Evolutionary conservation across 2,329 filamentous ascomycete species (phyloP), one percentile per base, ranked within the genome.

Genomic region (Mycocentrospora acerina): DNA sequence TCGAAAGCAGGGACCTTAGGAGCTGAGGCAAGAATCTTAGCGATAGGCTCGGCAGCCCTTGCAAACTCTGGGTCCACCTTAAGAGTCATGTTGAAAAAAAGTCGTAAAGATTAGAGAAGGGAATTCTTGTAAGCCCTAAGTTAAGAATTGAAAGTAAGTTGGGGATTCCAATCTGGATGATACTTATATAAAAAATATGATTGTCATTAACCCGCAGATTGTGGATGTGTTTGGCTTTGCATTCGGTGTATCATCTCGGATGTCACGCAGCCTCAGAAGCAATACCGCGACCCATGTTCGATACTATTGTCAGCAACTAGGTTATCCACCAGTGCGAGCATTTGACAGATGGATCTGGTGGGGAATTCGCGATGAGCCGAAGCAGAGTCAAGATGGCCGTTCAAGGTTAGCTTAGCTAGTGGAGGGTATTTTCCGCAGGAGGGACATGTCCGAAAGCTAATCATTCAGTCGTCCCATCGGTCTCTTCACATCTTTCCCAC

Each of bases 41-140:
- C 31, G 9, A 35, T n/a, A 22, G 33, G 33, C 24, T 28, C 33
- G 15, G 13, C 4, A 16, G 26, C 33, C 26, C 28, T 29, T 19
- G 17, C 24, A 17, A 28, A 35, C n/a, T 35, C 33, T n/a, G 25
- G 33, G 26, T 35, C 33, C 14, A 28, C 14, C 14, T 35, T 27
- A n/a, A 19, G 24, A 35, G 33, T 9, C 33, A 35, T 35, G 10
- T 8, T 35, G n/a, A 15, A 24, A 13, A 13, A n/a, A 9, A 13
- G 7, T 24, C 8, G 17, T 32, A 14, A 14, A 30, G n/a, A n/a
- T n/a, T n/a, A n/a, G n/a, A n/a, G n/a, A n/a, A n/a, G n/a, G n/a
- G n/a, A n/a, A n/a, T n/a, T n/a, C n/a, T n/a, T n/a, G n/a, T n/a
- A n/a, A n/a, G n/a, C n/a, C n/a, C n/a, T n/a, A n/a, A n/a, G n/a